These are phyloP conservation scores for Boletus insuetus DNA, from an alignment of 768 basidiomycete species.

Conservation along the genomic window DNA sequence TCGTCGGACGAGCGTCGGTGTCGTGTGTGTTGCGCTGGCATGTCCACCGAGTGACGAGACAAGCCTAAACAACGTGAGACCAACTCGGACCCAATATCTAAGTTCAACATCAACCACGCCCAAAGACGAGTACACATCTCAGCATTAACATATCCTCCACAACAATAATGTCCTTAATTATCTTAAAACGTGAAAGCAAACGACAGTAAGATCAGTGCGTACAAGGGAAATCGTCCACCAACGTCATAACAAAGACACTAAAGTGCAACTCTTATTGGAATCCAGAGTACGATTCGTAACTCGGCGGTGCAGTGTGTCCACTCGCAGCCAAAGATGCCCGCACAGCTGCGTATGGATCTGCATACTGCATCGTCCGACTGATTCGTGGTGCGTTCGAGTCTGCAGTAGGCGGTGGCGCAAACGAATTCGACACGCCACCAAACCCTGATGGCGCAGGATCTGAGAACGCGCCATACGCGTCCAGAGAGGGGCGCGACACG, in stretches of 20 bases:
- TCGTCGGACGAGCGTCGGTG: conserved; percentile 1
- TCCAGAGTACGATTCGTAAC: conserved; percentile 53
- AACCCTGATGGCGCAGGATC: conserved; percentile 83
- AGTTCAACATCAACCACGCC: neutral
- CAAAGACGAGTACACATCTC: conserved; percentile 7
- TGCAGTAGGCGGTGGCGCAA: conserved; percentile 32
- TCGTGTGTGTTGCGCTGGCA: neutral
- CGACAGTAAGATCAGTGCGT: conserved; percentile 7
- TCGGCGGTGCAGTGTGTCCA: conserved; percentile 40
- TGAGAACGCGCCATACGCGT: conserved; percentile 87
- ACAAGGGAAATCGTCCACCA: conserved; percentile 10
- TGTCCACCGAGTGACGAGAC: neutral
- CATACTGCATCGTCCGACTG: conserved; percentile 92
- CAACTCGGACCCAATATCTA: conserved; percentile 11
- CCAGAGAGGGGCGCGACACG: conserved; percentile 66
- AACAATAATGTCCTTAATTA: conserved; percentile 11
- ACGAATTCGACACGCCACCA: conserved; percentile 39
- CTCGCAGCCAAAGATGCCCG: conserved; percentile 50
- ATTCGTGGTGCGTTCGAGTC: conserved; percentile 46
- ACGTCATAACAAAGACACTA: neutral
- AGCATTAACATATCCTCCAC: neutral
- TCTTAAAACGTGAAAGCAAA: conserved; percentile 9
- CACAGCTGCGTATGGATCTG: conserved; percentile 84
- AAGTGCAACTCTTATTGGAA: conserved; percentile 37
- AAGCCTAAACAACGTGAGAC: conserved; percentile 17